These are phyloP conservation scores for Naegleria fowleri DNA, from an alignment of 208 protist genomes.

Conservation along the genomic window DNA sequence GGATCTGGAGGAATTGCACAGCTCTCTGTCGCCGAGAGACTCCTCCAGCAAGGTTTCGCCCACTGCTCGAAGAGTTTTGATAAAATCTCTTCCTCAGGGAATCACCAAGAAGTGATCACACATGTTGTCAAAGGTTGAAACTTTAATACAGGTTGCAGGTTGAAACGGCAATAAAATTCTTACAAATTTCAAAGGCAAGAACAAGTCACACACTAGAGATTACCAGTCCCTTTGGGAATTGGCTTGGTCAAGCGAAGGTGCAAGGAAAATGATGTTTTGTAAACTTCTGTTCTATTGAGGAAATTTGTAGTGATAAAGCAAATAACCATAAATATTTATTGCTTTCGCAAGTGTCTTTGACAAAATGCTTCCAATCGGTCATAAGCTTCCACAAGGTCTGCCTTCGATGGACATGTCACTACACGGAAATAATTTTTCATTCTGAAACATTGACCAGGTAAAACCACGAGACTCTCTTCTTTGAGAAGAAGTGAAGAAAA, in stretches of 20 bases:
- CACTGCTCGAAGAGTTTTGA: not conserved
- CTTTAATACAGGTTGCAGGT: too few species aligned
- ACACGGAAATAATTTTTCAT: constrained; percentile 66
- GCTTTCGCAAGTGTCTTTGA: constrained; percentile 25
- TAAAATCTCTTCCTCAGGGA: not conserved
- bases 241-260: too few species aligned
- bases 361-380: constrained; percentile 69
- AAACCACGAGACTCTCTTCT: constrained; percentile 74
- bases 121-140: too few species aligned
- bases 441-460: constrained; percentile 74
- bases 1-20: not conserved
- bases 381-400: constrained; percentile 65
- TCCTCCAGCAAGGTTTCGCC: not conserved
- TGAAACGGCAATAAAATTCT: too few species aligned
- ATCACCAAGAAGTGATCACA: not conserved
- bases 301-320: too few species aligned
- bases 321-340: not conserved
- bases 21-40: not conserved
- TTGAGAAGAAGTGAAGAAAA: constrained; percentile 69
- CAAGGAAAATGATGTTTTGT: too few species aligned
- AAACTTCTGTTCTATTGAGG: too few species aligned
- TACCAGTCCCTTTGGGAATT: too few species aligned
- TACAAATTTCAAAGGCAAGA: too few species aligned
- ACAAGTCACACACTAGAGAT: too few species aligned
- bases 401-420: constrained; percentile 61